Base-by-base conservation (phyloP, 352 stramenopile species). In the Phytophthora pistaciae region DNA sequence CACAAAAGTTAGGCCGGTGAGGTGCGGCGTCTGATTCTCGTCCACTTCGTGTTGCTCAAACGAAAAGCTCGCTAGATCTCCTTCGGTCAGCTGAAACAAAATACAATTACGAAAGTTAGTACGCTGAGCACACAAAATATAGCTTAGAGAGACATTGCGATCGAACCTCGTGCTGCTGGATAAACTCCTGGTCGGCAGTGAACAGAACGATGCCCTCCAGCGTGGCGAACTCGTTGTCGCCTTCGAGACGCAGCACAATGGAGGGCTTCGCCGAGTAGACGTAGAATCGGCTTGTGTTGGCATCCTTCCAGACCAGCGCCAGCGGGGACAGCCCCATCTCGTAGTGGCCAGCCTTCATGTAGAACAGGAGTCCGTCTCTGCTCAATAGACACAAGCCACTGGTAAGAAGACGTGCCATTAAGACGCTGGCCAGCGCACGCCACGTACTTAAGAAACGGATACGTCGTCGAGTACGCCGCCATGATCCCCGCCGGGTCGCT, bases 291-390 rank as follows among this genome's bases (percentile, higher is more conserved):
- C 91, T 97, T 23, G 90, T 96, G 36, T 76, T 75, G 11, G 77
- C 71, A 66, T 98, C 93, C 48, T 98, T 98, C 92, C 92, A 98
- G 25, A 97, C 78, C n/a, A 97, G 67, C 27, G 86, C 87, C 10
- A 97, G 82, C 3, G 93, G 91, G 10, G 92, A 94, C 6, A 97
- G 73, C 1, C 91, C 93, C 36, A 96, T 82, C n/a, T 93, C 85
- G 64, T 98, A 98, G 58, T 97, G 87, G 2, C 82, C 91, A 8
- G 87, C 81, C 67, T 98, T 98, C 77, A 94, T 85, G 75, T 93
- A 93, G 57, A 98, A 98, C 9, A 98, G 64, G 36, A 98, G 76
- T 1, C 92, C 93, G 64, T 98, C 93, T 66, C 91, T 97, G 66
- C 8, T 29, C 52, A 48, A 11, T 49, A 44, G 20, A 56, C 16